These are phyloP conservation scores for Termitomyces sp. DNA, from an alignment of 1,284 basidiomycete species.

Conservation along the genomic window DNA sequence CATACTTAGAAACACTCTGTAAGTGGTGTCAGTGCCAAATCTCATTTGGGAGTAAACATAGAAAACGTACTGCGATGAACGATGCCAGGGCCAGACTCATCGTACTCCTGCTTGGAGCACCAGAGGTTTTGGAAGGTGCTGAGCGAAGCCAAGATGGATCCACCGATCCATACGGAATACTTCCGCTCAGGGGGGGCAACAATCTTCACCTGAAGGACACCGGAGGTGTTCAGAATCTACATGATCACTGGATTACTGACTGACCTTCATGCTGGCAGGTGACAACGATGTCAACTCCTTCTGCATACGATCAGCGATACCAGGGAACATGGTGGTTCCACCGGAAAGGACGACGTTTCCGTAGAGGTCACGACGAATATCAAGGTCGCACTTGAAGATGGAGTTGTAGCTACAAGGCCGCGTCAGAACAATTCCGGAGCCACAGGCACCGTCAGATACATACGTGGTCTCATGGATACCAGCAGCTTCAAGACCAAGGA, in stretches of 20 bases:
- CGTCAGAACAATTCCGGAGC: constrained; percentile 1
- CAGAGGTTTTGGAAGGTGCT: constrained; percentile 95
- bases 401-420: constrained; percentile 72
- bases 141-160: constrained; percentile 93
- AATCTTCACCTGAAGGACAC: constrained; percentile 76
- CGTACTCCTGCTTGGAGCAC: constrained; percentile 92
- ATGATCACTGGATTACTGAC: constrained; percentile 21
- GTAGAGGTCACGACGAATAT: constrained; percentile 87
- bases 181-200: constrained; percentile 90
- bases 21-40: constrained; percentile 2
- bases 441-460: constrained; percentile 21
- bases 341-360: constrained; percentile 94
- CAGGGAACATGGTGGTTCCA: constrained; percentile 97
- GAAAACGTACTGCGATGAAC: constrained; percentile 70
- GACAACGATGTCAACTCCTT: constrained; percentile 90
- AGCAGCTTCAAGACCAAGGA: constrained; percentile 88
- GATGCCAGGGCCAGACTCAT: constrained; percentile 82
- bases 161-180: constrained; percentile 99
- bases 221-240: neutral
- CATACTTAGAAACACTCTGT: constrained; percentile 29
- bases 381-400: constrained; percentile 76
- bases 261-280: constrained; percentile 85
- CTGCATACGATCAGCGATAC: constrained; percentile 97
- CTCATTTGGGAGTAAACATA: neutral
- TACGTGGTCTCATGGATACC: constrained; percentile 97